phyloP scores from a whole-genome alignment of 331 rosid genomes.

The Stylosanthes scabra region DNA sequence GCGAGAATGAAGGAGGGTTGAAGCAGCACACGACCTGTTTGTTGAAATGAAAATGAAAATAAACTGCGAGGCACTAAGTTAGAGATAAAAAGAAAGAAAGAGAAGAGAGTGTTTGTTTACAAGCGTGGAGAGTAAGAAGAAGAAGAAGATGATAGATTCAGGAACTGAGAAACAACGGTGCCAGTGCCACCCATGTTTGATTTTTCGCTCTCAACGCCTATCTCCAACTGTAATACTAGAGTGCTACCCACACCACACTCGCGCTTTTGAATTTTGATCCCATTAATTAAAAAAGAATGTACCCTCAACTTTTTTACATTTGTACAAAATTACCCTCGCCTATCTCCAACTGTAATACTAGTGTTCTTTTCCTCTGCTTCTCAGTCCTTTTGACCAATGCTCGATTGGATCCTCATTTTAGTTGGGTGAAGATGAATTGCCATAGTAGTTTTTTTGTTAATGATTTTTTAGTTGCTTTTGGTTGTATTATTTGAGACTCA shows the following conservation, averaged over 20 bases:
- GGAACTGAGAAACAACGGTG: slow-evolving; percentile 61
- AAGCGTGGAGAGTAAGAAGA: slow-evolving; percentile 56
- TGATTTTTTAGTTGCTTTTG: no score
- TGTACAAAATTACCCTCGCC: no score
- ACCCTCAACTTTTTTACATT: no score
- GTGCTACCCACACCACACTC: neutral
- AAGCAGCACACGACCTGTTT: slow-evolving; percentile 55
- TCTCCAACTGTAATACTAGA: no score
- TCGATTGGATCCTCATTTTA: no score
- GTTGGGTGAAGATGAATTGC: no score
- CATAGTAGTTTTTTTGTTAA: no score
- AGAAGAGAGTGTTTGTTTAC: neutral
- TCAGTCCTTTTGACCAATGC: no score
- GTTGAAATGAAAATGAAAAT: slow-evolving; percentile 12
- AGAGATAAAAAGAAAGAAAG: neutral
- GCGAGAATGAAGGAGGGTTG: slow-evolving; percentile 42
- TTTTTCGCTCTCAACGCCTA: neutral
- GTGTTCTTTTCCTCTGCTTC: no score
- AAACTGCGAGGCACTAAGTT: neutral
- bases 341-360: no score
- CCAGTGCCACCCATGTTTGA: slow-evolving; percentile 66
- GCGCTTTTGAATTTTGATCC: neutral
- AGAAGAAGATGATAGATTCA: slow-evolving; percentile 51
- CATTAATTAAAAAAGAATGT: no score
- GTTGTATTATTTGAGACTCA: no score